phyloP scores from a whole-genome alignment of 2,329 filamentous ascomycete species.

The Cyphellophora europaea region DNA sequence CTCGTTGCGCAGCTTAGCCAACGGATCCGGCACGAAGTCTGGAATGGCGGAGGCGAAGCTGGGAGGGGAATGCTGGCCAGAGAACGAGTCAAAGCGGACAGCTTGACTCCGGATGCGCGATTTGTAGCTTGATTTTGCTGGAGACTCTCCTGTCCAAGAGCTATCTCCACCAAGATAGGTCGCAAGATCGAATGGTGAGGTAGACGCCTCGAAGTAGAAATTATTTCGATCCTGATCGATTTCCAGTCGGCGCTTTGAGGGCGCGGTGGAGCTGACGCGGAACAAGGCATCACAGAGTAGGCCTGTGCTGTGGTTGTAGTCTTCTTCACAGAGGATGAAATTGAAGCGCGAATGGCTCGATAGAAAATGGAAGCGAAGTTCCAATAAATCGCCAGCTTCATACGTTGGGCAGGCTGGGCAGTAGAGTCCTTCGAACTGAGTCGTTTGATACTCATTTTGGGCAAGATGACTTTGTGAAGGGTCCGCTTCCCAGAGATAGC shows the following conservation, averaged over 20 bases:
- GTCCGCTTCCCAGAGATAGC: neutral
- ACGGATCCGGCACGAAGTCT: constrained; percentile 1
- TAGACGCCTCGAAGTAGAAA: constrained; percentile 13
- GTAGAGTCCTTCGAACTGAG: constrained; percentile 10
- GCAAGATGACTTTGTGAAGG: neutral
- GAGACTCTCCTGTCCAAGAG: constrained; percentile 8
- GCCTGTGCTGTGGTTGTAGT: neutral
- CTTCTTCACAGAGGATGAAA: constrained; percentile 5
- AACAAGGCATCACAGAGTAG: neutral
- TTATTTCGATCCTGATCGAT: constrained; percentile 4
- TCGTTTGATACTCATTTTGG: constrained; percentile 2
- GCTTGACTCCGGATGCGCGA: neutral
- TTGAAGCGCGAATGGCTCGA: constrained; percentile 15
- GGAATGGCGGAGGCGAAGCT: neutral
- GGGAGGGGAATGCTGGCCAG: too few relatives aligned
- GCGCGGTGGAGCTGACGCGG: neutral
- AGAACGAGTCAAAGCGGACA: neutral
- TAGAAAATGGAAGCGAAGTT: constrained; percentile 16
- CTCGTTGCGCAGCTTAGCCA: constrained; percentile 2
- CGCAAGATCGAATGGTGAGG: constrained; percentile 13
- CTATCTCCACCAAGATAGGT: constrained; percentile 13
- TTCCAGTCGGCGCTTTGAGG: constrained; percentile 1
- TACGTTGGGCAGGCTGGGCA: constrained; percentile 13
- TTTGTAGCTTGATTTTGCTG: constrained; percentile 2
- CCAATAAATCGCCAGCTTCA: constrained; percentile 7